A percentile compares a stretch with the other conserved stretches of the same genome.
These are phyloP conservation scores for Fomitopsis pinicola DNA, from an alignment of 1,284 basidiomycete genomes.

Conservation along the genomic window DNA sequence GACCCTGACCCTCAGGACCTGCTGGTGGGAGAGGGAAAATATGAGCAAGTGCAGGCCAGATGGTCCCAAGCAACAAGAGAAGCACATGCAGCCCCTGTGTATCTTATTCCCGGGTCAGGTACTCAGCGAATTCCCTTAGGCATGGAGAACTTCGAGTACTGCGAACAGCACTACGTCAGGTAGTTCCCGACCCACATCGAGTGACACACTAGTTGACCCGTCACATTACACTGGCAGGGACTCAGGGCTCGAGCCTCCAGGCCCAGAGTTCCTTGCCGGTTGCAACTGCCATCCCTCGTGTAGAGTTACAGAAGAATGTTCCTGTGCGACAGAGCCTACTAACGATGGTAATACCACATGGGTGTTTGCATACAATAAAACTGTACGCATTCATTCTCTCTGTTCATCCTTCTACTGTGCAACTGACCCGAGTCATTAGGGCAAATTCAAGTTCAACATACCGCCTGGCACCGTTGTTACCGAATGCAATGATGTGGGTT, in stretches of 20 bases:
- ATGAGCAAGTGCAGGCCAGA: not conserved
- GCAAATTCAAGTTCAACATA: conserved; percentile 43
- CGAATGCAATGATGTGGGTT: conserved; percentile 56
- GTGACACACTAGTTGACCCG: not conserved
- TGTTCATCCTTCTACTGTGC: not conserved
- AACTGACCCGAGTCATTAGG: conserved; percentile 27
- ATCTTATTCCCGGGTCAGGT: conserved; percentile 43
- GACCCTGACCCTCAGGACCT: too few relatives aligned
- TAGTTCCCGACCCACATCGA: conserved; percentile 22
- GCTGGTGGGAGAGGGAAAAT: too few relatives aligned
- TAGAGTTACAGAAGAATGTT: conserved; percentile 22
- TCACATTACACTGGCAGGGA: conserved; percentile 7
- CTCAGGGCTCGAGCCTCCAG: conserved; percentile 16
- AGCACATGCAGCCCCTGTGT: conserved; percentile 38
- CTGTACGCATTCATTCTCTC: conserved; percentile 14
- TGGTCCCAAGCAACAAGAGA: not conserved
- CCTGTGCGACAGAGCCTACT: conserved; percentile 26
- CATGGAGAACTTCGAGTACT: conserved; percentile 40
- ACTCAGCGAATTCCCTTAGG: conserved; percentile 42
- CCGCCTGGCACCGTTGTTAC: conserved; percentile 44
- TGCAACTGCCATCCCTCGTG: conserved; percentile 31
- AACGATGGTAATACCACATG: conserved; percentile 14
- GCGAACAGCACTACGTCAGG: conserved; percentile 49
- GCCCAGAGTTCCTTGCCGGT: conserved; percentile 18
- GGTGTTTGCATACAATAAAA: conserved; percentile 38